Evolutionary conservation across 495 filamentous ascomycete species (phyloP).

Genomic region (Aspergillus mulundensis): DNA sequence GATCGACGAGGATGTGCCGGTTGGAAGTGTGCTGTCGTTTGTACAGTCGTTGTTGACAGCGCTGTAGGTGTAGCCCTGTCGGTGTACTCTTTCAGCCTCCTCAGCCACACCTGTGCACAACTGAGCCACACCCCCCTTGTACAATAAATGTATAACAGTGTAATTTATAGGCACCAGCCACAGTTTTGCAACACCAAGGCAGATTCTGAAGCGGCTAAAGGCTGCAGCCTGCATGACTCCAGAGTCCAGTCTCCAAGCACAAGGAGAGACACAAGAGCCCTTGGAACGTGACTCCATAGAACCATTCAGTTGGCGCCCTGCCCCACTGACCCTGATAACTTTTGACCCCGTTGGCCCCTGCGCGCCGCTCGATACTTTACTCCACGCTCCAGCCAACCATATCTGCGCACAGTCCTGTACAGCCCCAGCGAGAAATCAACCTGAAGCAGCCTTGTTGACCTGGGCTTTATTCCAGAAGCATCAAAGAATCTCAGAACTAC

Average conservation of each 20-base stretch:
- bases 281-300: too few relatives aligned
- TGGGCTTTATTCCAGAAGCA: not conserved
- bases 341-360: too few relatives aligned
- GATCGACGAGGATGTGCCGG: constrained; percentile 43
- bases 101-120: not conserved
- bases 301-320: too few relatives aligned
- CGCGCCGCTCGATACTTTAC: too few relatives aligned
- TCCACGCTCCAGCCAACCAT: too few relatives aligned
- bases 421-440: not conserved
- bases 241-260: too few relatives aligned
- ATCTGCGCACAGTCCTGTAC: not conserved
- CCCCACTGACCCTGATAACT: too few relatives aligned
- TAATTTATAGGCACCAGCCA: not conserved
- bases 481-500: not conserved
- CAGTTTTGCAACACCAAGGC: too few relatives aligned
- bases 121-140: not conserved
- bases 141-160: not conserved
- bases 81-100: not conserved
- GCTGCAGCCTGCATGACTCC: too few relatives aligned
- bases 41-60: constrained; percentile 39
- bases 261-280: too few relatives aligned
- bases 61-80: constrained; percentile 24
- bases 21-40: constrained; percentile 34
- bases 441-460: not conserved
- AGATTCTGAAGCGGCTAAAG: not conserved